Percentiles rank a stretch among this genome's conserved stretches.
Evolutionary conservation across 257 asterid species (phyloP).

Genomic region (Henckelia pumila): DNA sequence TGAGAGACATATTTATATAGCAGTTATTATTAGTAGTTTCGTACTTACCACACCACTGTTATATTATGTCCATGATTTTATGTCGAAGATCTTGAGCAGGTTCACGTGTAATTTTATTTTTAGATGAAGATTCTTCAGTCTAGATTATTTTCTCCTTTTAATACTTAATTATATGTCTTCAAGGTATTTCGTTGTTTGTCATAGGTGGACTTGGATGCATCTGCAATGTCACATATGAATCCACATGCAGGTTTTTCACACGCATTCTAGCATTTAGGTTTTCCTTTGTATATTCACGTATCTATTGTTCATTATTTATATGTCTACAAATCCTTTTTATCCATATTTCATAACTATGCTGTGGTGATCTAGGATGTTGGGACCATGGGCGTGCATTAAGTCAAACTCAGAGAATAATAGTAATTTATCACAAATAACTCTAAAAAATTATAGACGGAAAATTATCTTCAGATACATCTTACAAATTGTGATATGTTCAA

Average conservation of each 20-base stretch:
- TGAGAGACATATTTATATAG: no score
- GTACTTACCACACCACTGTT: no score
- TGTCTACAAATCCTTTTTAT: neutral
- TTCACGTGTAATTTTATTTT: neutral
- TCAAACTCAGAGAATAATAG: no score
- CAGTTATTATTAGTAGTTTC: no score
- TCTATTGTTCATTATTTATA: slow-evolving; percentile 8
- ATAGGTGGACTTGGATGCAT: slow-evolving; percentile 95
- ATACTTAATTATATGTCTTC: slow-evolving; percentile 13
- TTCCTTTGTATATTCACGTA: slow-evolving; percentile 12
- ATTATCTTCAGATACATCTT: no score
- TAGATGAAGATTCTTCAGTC: slow-evolving; percentile 7
- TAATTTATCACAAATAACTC: no score
- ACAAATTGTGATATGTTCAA: no score
- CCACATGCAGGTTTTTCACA: slow-evolving; percentile 69
- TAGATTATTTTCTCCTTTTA: slow-evolving; percentile 11
- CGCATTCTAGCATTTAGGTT: slow-evolving; percentile 20
- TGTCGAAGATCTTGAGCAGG: no score
- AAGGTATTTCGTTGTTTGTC: slow-evolving; percentile 19
- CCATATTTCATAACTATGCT: slow-evolving; percentile 2
- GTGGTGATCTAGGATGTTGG: no score
- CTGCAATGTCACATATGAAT: slow-evolving; percentile 76
- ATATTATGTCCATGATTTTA: no score
- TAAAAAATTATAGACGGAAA: no score
- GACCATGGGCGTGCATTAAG: no score